phyloP scores from a whole-genome alignment of 495 filamentous ascomycete genomes.

The Podospora tetraspora region DNA sequence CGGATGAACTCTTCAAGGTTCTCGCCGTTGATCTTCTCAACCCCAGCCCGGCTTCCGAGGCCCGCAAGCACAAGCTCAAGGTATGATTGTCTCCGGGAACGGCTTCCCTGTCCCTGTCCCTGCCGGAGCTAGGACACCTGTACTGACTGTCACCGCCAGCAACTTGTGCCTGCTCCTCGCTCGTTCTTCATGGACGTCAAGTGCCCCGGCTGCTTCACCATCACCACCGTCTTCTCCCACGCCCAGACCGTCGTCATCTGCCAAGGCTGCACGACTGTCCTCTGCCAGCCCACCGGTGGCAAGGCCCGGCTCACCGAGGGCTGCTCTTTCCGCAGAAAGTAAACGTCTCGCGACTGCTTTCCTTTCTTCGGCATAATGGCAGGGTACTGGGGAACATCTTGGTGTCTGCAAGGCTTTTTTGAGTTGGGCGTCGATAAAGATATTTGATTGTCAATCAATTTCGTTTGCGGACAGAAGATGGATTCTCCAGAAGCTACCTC shows the following conservation, averaged over 20 bases:
- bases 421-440: constrained; percentile 48
- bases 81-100: constrained; percentile 48
- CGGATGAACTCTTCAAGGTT: constrained; percentile 58
- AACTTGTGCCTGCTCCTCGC: constrained; percentile 86
- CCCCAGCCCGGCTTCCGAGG: constrained; percentile 90
- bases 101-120: background rate
- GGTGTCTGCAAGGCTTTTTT: constrained; percentile 48
- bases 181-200: constrained; percentile 99
- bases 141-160: constrained; percentile 49
- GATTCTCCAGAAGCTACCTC: constrained; percentile 54
- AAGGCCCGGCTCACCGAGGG: constrained; percentile 97
- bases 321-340: constrained; percentile 99
- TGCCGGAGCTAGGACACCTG: background rate
- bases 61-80: constrained; percentile 99
- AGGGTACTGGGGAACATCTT: constrained; percentile 41
- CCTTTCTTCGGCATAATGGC: constrained; percentile 45
- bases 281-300: constrained; percentile 96
- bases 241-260: constrained; percentile 99
- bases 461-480: constrained; percentile 70
- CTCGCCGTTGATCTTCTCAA: constrained; percentile 99
- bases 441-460: constrained; percentile 38
- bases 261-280: constrained; percentile 92
- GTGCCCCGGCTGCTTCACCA: constrained; percentile 99
- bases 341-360: constrained; percentile 50
- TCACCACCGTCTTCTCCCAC: constrained; percentile 99